Percentiles rank a stretch among this genome's conserved stretches.
These are phyloP conservation scores for Vitis hybrid DNA, from an alignment of 177 flowering plant species.

Conservation along the genomic window DNA sequence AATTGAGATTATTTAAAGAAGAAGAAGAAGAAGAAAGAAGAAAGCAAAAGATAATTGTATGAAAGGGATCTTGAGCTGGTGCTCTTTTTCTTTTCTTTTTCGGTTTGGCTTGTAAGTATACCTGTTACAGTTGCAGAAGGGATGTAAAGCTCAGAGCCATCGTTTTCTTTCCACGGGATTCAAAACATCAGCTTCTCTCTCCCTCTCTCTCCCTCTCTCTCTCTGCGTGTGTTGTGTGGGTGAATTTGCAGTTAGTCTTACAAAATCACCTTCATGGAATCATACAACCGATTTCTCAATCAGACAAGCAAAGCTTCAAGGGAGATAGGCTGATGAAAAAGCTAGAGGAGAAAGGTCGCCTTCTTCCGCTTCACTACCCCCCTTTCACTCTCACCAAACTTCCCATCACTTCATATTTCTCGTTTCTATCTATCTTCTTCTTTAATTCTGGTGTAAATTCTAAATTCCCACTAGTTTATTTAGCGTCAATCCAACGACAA, in stretches of 20 bases:
- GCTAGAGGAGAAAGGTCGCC: not conserved
- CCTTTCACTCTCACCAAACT: not conserved
- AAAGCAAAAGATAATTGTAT: not conserved
- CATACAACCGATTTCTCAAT: not conserved
- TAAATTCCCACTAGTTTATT: too few species aligned
- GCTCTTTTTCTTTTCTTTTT: not conserved
- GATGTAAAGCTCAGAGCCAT: conserved; percentile 4
- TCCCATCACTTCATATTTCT: not conserved
- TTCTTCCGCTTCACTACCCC: not conserved
- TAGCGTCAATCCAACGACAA: not conserved
- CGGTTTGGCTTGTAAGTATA: not conserved
- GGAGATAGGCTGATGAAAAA: not conserved
- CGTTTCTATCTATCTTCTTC: too few species aligned
- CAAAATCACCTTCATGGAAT: not conserved
- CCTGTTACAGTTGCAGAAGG: not conserved
- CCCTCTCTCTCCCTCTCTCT: too few species aligned
- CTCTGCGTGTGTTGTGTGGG: too few species aligned
- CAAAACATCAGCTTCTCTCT: too few species aligned
- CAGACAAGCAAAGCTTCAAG: not conserved
- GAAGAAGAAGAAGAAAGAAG: not conserved
- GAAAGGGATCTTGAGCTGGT: not conserved
- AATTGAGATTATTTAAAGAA: not conserved
- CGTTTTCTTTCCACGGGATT: not conserved
- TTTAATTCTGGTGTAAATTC: too few species aligned
- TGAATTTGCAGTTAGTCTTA: not conserved